Base-by-base conservation (phyloP, 192 early-diverging fungal genomes). In the Mortierella claussenii region DNA sequence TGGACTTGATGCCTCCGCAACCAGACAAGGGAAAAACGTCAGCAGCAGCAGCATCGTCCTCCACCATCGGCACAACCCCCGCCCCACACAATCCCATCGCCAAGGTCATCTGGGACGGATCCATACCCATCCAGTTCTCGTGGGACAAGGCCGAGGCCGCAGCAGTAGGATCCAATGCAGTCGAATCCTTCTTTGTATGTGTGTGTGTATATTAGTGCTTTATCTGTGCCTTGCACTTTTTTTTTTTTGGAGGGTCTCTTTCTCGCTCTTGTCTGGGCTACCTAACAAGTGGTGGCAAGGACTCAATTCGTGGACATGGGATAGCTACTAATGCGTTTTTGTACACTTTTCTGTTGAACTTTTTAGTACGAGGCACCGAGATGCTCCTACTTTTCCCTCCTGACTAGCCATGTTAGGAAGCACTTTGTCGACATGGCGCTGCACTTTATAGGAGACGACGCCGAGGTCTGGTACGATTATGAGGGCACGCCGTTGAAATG, bases 401-500 rank as follows among this genome's bases (percentile, higher is more conserved):
- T 88, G 26, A 87, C 87, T n/a, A 69, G 63, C 44, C 65, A 81
- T 60, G 70, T 89, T 27, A 81, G 86, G 42, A 74, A 79, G 36
- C 68, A 81, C 31, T 86, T 87, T 55, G 75, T 58, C 4, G 81
- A 79, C 32, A 66, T 81, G 54, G 80, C 78, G 3, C 21, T 86
- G 20, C 63, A 75, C 33, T 67, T 83, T 42, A 64, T 76, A 54
- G 86, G 74, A 5, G 60, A 79, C 13, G 83, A 83, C 60, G 78
- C 80, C 3, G 85, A 89, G 18, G 82, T 93, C 4, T 95, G 93
- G 93, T 92, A 89, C 55, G 87, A 89, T 34, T 90, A 83, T 62
- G 81, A 89, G 31, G 87, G 89, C 3, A 84, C 82, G 64, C 88
- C 93, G 20, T 66, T 95, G 30, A 95, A 90, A 67, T 95, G 93